Conservation (phyloP, 768 basidiomycete species). For the Cystofilobasidium macerans region DNA sequence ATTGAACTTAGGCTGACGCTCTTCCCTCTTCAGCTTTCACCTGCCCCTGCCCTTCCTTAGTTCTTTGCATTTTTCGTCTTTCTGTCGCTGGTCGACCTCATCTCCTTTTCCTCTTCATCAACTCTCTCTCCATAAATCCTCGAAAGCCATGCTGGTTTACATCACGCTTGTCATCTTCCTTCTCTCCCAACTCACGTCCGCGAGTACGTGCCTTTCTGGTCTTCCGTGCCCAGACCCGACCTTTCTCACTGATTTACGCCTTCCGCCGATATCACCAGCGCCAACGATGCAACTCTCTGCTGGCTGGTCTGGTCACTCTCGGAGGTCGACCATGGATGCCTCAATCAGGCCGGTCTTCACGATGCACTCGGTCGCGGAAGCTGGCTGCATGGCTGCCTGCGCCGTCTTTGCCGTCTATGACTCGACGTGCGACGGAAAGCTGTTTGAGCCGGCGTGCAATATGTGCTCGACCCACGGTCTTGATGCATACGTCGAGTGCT, state of each 20-base stretch:
- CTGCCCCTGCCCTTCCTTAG: too few relatives aligned
- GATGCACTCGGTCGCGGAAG: not conserved
- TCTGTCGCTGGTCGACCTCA: too few relatives aligned
- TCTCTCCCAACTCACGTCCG: not conserved
- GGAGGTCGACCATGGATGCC: conserved; percentile 3
- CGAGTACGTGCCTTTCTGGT: not conserved
- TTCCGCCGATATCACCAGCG: too few relatives aligned
- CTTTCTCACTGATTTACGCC: not conserved
- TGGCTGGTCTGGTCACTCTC: conserved; percentile 9
- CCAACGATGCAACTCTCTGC: not conserved
- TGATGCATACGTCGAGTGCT: not conserved
- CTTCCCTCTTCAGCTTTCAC: too few relatives aligned
- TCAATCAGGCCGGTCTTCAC: not conserved
- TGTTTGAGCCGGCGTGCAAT: not conserved
- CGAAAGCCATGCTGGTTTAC: not conserved
- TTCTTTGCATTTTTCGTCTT: too few relatives aligned
- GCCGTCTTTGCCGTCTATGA: not conserved
- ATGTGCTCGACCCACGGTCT: conserved; percentile 14
- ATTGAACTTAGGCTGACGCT: too few relatives aligned
- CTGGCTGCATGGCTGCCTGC: not conserved
- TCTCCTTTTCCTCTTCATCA: not conserved
- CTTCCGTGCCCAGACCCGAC: not conserved
- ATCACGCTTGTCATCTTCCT: not conserved
- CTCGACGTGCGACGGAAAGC: conserved; percentile 5
- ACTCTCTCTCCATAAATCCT: too few relatives aligned